Conservation (phyloP, 2,329 filamentous ascomycete species). For the Xylariaceae sp. region DNA sequence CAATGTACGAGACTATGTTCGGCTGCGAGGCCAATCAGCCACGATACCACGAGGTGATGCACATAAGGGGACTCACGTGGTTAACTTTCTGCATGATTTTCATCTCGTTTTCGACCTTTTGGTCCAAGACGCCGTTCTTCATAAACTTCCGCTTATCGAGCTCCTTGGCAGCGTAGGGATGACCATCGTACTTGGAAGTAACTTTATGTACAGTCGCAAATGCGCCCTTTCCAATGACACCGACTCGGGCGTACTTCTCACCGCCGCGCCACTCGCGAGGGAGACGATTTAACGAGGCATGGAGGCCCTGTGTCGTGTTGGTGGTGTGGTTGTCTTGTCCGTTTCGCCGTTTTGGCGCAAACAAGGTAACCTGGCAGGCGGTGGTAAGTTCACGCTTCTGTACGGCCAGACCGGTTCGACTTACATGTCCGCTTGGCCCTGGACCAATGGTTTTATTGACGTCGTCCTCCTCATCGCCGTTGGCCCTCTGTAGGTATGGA, state of each 20-base stretch:
- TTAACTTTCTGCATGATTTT: constrained; percentile 83
- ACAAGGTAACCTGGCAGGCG: constrained; percentile 28
- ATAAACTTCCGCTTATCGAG: constrained; percentile 90
- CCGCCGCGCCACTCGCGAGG: constrained; percentile 77
- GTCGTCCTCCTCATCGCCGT: constrained; percentile 28
- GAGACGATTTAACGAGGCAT: constrained; percentile 35
- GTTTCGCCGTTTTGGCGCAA: constrained; percentile 19
- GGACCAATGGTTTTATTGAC: constrained; percentile 44
- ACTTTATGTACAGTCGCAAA: constrained; percentile 93
- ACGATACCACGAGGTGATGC: constrained; percentile 2
- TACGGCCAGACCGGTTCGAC: constrained; percentile 12
- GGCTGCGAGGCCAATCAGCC: constrained; percentile 44
- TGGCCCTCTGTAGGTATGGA: constrained; percentile 54
- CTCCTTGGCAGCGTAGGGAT: constrained; percentile 87
- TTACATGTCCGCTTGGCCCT: constrained; percentile 45
- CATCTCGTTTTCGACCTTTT: constrained; percentile 96
- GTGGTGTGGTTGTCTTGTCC: constrained; percentile 7
- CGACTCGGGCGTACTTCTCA: constrained; percentile 76
- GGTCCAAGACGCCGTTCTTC: constrained; percentile 84
- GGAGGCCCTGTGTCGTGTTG: constrained; percentile 20
- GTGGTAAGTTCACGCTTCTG: constrained; percentile 14
- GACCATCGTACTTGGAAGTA: constrained; percentile 78
- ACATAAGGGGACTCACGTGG: constrained; percentile 59
- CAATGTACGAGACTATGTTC: constrained; percentile 88
- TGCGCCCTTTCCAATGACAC: constrained; percentile 82